A percentile compares a stretch with the other conserved stretches of the same genome.
These are phyloP conservation scores for Hypoxylon crocopeplum DNA, from an alignment of 495 filamentous ascomycete species.

Conservation along the genomic window DNA sequence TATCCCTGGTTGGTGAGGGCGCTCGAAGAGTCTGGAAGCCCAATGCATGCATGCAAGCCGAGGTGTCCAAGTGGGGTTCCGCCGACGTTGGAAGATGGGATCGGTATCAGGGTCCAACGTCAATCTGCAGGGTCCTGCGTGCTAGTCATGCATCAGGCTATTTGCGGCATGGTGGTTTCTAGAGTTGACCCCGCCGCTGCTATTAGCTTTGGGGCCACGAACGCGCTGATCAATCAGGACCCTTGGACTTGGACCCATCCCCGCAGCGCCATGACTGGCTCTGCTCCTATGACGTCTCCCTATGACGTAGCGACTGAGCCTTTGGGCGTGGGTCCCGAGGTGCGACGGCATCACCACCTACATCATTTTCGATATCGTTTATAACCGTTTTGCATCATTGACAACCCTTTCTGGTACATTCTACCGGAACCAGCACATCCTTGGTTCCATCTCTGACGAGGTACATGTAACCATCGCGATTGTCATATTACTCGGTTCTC, in stretches of 20 bases:
- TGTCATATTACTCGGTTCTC: conserved; percentile 12
- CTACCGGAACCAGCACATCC: conserved; percentile 27
- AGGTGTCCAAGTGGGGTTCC: conserved; percentile 28
- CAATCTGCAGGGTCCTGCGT: conserved; percentile 46
- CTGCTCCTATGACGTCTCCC: conserved; percentile 31
- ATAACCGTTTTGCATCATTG: conserved; percentile 36
- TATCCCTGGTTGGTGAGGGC: conserved; percentile 11
- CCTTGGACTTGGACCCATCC: conserved; percentile 23
- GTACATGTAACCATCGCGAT: conserved; percentile 22
- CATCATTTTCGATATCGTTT: conserved; percentile 38
- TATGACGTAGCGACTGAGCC: conserved; percentile 20
- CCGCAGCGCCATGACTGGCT: conserved; percentile 29
- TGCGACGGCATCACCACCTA: conserved; percentile 41
- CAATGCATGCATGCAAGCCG: conserved; percentile 32
- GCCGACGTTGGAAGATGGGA: conserved; percentile 25
- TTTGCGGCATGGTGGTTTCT: conserved; percentile 31
- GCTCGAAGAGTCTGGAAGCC: conserved; percentile 31
- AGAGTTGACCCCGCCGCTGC: conserved; percentile 16
- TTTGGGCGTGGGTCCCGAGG: conserved; percentile 15
- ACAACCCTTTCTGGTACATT: conserved; percentile 31
- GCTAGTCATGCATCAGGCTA: conserved; percentile 30
- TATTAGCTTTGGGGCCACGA: conserved; percentile 1
- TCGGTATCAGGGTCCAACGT: conserved; percentile 42
- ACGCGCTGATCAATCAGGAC: conserved; percentile 32
- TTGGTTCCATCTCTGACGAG: conserved; percentile 26